A percentile compares a stretch with the other conserved stretches of the same genome.
Conservation (phyloP, 1,284 basidiomycete species). For the Heliocybe sulcata region DNA sequence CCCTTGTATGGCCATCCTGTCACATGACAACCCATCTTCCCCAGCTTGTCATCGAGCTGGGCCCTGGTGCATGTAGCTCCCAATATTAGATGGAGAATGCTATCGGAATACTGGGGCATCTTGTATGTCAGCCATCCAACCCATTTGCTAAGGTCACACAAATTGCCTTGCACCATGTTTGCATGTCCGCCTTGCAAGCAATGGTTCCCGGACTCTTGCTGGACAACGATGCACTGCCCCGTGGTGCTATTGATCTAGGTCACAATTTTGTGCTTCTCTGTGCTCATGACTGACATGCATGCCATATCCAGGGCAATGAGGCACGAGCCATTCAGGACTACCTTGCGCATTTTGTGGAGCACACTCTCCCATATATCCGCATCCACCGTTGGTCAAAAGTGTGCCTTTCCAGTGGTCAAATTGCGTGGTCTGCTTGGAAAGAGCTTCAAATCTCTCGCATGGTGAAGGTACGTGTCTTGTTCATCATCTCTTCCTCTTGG, state of each 20-base stretch:
- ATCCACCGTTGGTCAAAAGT: slow-evolving; percentile 10
- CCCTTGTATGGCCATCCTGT: slow-evolving; percentile 16
- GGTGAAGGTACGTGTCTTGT: slow-evolving; percentile 15
- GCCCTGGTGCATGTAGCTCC: slow-evolving; percentile 9
- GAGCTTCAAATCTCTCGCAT: slow-evolving; percentile 10
- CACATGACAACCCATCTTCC: slow-evolving; percentile 15
- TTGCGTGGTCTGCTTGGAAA: slow-evolving; percentile 12
- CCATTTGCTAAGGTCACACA: slow-evolving; percentile 16
- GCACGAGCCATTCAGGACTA: background rate
- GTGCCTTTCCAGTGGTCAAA: slow-evolving; percentile 10
- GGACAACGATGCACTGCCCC: background rate
- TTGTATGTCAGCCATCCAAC: slow-evolving; percentile 16
- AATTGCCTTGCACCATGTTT: slow-evolving; percentile 9
- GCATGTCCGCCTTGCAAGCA: slow-evolving; percentile 15
- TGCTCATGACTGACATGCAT: background rate
- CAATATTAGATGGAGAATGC: slow-evolving; percentile 19
- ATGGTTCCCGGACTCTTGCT: slow-evolving; percentile 10
- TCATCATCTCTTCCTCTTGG: no score
- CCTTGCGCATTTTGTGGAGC: background rate
- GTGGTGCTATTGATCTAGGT: slow-evolving; percentile 8
- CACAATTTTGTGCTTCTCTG: slow-evolving; percentile 11
- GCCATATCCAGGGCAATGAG: slow-evolving; percentile 1
- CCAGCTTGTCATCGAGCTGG: slow-evolving; percentile 11
- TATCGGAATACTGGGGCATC: slow-evolving; percentile 17
- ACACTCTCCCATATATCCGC: background rate